Evolutionary conservation across 2,329 filamentous ascomycete genomes (phyloP), one percentile per base, ranked within the genome.

Genomic region (Venturia asperata): DNA sequence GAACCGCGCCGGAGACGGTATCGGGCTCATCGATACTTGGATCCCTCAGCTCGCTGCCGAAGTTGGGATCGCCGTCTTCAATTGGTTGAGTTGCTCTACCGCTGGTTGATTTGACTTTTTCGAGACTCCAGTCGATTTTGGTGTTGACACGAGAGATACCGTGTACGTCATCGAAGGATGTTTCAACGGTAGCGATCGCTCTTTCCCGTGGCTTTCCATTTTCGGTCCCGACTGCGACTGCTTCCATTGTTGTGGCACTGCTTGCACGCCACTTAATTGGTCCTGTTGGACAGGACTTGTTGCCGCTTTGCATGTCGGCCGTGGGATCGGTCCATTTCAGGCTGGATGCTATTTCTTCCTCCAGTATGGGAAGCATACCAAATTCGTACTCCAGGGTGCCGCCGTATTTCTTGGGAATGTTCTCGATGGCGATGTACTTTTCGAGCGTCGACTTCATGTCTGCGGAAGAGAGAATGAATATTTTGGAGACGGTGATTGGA

Each of bases 401-500:
- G 67, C 93, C 93, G 74, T 96, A 97, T 74, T 88, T 86, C 75
- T 90, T 92, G 21, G 93, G 93, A 68, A 97, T 92, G 76, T 93
- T 90, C 64, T 84, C 82, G 0, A 85, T 81, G 64, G 96, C 89
- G 74, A 97, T 91, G 77, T 93, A 97, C 64, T 85, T 81, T 68
- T 87, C 84, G 34, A 97, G 84, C 1, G 91, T 93, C 19, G 87
- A 80, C 70, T 87, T 84, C 64, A 95, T 88, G 76, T 96, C 91
- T 65, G 84, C 74, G 10, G 85, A 80, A 61, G 82, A 82, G 64
- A 97, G 85, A 70, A 97, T 94, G 76, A 96, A 96, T 75, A 97
- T 97, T 80, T 97, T 97, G 71, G 91, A 94, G 3, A 77, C 75
- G 42, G 93, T 97, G 68, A 92, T 91, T 7, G 92, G 92, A 78